Base-by-base conservation (phyloP, 176 grass and related monocot species). In the Chrysopogon serrulatus region DNA sequence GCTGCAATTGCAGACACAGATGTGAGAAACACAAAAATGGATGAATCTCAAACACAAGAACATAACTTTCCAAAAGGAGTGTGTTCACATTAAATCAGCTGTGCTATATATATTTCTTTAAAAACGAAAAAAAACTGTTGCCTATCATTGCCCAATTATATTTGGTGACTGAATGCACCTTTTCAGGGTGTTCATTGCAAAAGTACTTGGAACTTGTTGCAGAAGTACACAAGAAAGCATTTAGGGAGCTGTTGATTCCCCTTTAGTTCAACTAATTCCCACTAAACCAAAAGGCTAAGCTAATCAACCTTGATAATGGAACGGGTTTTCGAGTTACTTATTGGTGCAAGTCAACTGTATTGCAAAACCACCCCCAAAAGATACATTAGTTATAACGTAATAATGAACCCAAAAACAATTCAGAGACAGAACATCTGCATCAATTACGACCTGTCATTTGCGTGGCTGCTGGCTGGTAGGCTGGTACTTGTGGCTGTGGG, bases 1-100 rank as follows among this genome's bases (percentile, higher is more conserved):
- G 69, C 85, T 90, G 85, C 51, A 85, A 42, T 49, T 54, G 11
- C 35, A 82, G 43, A 53, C 2, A 73, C 13, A 81, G 31, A 72
- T 26, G 63, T 88, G 42, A 73, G 27, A 37, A 57, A 19, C 32
- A 79, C 5, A 35, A 74, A 47, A 59, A 26, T 65, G 23, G 43
- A 18, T 60, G 12, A 27, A 31, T 23, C 23, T 11, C 33, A 11
- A n/a, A 84, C n/a, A 74, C 84, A 53, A 36, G 5, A 18, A 36
- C 17, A n/a, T 21, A 31, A 18, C 2, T 5, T 3, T 17, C 59
- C 61, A 1, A 40, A 71, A 62, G 19, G 2, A 49, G 40, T 16
- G 19, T 6, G 5, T 24, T 8, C 10, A 67, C 2, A 51, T 65
- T 27, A 28, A 44, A 16, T 12, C 9, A 51, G 17, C 32, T 16